Evolutionary conservation across 2,329 filamentous ascomycete genomes (phyloP), one percentile per base, ranked within the genome.

Genomic region (Ophiosphaerella herpotricha): DNA sequence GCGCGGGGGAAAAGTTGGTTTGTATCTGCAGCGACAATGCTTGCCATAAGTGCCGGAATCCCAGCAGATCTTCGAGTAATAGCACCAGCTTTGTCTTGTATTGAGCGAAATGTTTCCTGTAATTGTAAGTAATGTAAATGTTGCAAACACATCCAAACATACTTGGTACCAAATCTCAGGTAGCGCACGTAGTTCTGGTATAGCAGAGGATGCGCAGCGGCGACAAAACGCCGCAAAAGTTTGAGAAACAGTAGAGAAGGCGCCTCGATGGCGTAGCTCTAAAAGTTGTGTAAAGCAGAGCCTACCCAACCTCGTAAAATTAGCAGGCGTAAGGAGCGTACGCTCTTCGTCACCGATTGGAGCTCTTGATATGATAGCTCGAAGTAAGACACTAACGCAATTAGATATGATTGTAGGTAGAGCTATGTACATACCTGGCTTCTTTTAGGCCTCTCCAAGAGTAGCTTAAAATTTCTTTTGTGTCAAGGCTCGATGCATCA

Each of bases 391-490:
- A 71, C 91, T 94, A 33, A n/a, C 13, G 13, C 21, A 38, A 38
- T 55, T 11, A 52, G 55, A 24, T 34, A 13, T 33, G 8, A 9
- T n/a, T 29, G 3, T 13, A 34, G 29, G 13, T 14, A 36, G 21
- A 18, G 4, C 26, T 13, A n/a, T 23, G 8, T 0, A 34, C 74
- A 53, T 76, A 91, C 88, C 90, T 96, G 21, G 92, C 90, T 74
- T 99, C 94, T 55, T 96, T 93, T n/a, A 97, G 80, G 5, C 91
- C 90, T 61, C 94, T 85, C 82, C 96, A 99, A 55, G 91, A 96
- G 71, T 94, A 99, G 58, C 93, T 97, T 39, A 99, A 75, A 14
- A 96, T 82, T 62, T 95, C 91, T 67, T 97, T 97, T 0, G 91
- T 91, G 43, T 89, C 87, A 2, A 91, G 80, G 1, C 86, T 88